Evolutionary conservation across 2,329 filamentous ascomycete species (phyloP), one percentile per base, ranked within the genome.

Genomic region (Penicillium sp.): DNA sequence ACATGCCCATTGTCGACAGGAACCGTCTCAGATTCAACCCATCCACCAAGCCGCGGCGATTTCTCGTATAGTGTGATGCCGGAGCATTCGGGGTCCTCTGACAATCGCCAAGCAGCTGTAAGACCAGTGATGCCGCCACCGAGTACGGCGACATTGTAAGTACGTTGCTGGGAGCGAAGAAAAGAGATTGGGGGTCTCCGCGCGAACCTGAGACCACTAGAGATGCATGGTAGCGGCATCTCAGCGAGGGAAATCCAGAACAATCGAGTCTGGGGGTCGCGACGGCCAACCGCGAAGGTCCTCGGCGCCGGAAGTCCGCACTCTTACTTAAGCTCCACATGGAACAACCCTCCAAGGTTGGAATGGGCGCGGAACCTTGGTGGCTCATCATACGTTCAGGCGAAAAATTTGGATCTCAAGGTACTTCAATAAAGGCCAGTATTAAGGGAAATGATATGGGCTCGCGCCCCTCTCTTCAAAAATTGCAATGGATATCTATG

Each of bases 91-190:
- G 86, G 76, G 55, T 82, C 73, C 51, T 79, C 79, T 9, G 81
- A 74, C 30, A 95, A 73, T 63, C 87, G 89, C 70, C 87, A 87
- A 19, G 88, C 87, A 26, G 82, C 77, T 23, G 84, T 79, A 33
- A 95, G 77, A 35, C 89, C 89, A 1, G 87, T 93, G 60, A 95
- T 82, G 27, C 89, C 89, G 45, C 83, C 87, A 36, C 89, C 89
- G 19, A 94, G 65, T 36, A 94, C 74, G 16, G 85, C 87, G 39
- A 87, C 65, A 55, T 71, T 60, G 44, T 62, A 67, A 23, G 57
- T 50, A 39, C 56, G 56, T 35, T 45, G 46, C 34, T 55, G 56
- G 19, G 34, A 50, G 42, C 41, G 36, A 36, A 45, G 41, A 17
- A 31, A 23, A 19, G 50, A 42, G 6, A 33, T 35, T 42, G 53